phyloP scores from a whole-genome alignment of 2,329 filamentous ascomycete genomes.

The Xylaria sp. region DNA sequence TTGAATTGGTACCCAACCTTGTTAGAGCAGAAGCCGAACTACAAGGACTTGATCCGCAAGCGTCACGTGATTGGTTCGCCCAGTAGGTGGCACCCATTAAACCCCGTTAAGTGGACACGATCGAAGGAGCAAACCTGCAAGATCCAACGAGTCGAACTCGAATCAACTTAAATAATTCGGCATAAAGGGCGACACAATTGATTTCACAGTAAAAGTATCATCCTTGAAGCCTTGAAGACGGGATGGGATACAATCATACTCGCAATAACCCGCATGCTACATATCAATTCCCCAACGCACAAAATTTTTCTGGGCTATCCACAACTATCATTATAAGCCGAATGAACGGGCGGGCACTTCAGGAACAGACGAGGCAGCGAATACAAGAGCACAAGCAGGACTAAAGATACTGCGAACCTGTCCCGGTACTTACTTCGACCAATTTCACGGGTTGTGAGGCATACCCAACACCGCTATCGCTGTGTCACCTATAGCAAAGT shows the following conservation, averaged over 20 bases:
- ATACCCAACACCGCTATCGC: constrained; percentile 1
- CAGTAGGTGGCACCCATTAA: constrained; percentile 14
- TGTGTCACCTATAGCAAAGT: background rate
- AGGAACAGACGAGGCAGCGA: constrained; percentile 3
- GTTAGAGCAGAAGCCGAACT: background rate
- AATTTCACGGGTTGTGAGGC: background rate
- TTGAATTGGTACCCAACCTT: constrained; percentile 3
- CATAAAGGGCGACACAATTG: background rate
- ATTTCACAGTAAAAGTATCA: background rate
- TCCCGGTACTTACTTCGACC: background rate
- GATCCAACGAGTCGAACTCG: background rate
- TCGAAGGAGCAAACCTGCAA: constrained; percentile 9
- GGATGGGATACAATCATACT: background rate
- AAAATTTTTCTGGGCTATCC: constrained; percentile 34
- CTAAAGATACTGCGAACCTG: background rate
- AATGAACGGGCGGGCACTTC: constrained; percentile 19
- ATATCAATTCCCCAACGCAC: constrained; percentile 18
- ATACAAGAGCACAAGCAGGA: constrained; percentile 14
- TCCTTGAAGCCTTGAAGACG: background rate
- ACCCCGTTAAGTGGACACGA: background rate
- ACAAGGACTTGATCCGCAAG: constrained; percentile 7
- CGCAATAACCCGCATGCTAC: constrained; percentile 4
- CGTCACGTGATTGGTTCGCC: constrained; percentile 41
- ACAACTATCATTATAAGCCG: constrained; percentile 16
- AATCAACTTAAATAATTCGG: constrained; percentile 8